phyloP scores from a whole-genome alignment of 1,139 yeast species.

The Lodderomyces margitis region DNA sequence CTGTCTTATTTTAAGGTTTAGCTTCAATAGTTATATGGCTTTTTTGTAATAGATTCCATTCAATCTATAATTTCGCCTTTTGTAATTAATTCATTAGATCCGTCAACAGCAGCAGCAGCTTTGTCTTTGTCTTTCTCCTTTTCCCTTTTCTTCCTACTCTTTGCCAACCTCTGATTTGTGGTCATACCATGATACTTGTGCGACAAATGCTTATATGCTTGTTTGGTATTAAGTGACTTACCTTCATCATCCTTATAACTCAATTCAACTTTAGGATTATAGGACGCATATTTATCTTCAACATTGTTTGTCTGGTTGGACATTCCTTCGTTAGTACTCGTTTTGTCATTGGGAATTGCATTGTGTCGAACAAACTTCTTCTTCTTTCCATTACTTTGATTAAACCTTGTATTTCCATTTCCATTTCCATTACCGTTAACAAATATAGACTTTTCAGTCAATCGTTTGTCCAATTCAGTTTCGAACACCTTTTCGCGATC shows the following conservation, averaged over 20 bases:
- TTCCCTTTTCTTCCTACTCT: neutral
- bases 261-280: slow-evolving; percentile 65
- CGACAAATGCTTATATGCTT: slow-evolving; percentile 82
- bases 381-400: slow-evolving; percentile 4
- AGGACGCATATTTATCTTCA: slow-evolving; percentile 24
- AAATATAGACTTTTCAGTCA: slow-evolving; percentile 27
- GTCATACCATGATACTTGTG: slow-evolving; percentile 78
- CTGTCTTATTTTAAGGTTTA: too few species aligned
- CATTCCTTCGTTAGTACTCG: too few species aligned
- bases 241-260: slow-evolving; percentile 75
- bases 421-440: too few species aligned
- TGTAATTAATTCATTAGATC: neutral
- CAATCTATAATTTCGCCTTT: neutral
- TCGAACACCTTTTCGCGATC: slow-evolving; percentile 31
- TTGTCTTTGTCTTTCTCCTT: too few species aligned
- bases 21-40: too few species aligned
- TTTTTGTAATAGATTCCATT: neutral
- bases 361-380: neutral
- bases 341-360: too few species aligned
- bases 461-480: slow-evolving; percentile 28
- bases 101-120: too few species aligned
- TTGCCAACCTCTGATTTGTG: neutral
- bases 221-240: slow-evolving; percentile 59
- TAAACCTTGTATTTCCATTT: neutral
- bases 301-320: neutral